Evolutionary conservation across 2,329 filamentous ascomycete species (phyloP), one percentile per base, ranked within the genome.

Genomic region (Fusarium pseudograminearum): DNA sequence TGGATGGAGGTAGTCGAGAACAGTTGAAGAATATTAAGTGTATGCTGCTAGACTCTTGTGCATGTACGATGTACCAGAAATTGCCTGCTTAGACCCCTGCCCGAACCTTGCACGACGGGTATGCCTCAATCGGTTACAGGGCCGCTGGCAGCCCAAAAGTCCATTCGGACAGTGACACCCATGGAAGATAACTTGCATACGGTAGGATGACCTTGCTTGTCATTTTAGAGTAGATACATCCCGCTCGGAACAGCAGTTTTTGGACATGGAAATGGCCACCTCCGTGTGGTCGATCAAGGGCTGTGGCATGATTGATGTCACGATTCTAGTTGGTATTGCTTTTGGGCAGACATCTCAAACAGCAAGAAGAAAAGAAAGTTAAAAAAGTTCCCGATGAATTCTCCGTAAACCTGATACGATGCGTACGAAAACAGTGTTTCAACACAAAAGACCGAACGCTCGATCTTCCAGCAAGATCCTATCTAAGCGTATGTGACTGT

Each of bases 341-440:
- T 52, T 11, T 28, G 34, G 14, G n/a, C 5, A 16, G 4, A 26
- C 15, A 41, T 22, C 33, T 52, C 26, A 30, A 52, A 52, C 31
- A 22, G 15, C 7, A 9, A 36, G 34, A 40, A 51, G 22, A 52
- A 52, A 36, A 41, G 36, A 52, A 30, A 20, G 12, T 34, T 22
- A 26, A 58, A 54, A 50, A 45, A 30, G 42, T 24, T 16, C 40
- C 40, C 20, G 40, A 34, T 20, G 20, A n/a, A 24, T 42, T 46
- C 63, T 31, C 50, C 41, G 47, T 47, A 50, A 33, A 71, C 69
- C 55, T 64, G 65, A 63, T 33, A 65, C 57, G 34, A 47, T 47
- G 33, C 45, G 38, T 48, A 50, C 56, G 42, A 60, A 59, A 65
- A 53, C 33, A 2, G 20, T 44, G 69, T 72, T 72, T 71, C 69